Evolutionary conservation across 23 red algal species (phyloP), one percentile per base, ranked within the genome.

Genomic region (Agarophyton chilense): DNA sequence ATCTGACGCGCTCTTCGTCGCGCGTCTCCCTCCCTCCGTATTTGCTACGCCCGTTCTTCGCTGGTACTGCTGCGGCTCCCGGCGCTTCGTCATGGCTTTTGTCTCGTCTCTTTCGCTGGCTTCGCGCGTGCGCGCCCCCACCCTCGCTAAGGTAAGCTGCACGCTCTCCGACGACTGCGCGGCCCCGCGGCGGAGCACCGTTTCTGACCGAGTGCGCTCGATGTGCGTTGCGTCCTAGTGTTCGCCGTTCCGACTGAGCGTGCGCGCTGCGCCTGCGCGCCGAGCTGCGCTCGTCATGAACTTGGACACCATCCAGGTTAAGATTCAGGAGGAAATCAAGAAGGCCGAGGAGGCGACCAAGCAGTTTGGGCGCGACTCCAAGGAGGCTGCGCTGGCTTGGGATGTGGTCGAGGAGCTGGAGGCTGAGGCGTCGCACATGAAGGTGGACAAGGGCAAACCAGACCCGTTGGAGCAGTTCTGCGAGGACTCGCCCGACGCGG

Each of bases 401-500:
- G 97, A 99, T 78, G 76, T 92, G 13, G 97, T 99, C 10, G 97
- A 99, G 79, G 97, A 99, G 67, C 93, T 99, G 52, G 91, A 96
- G 81, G 97, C 97, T 0, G 97, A 99, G 92, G 89, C 90, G 32
- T 91, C 82, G 24, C 97, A 99, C 82, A 81, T 96, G 84, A 95
- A 89, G 88, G 90, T 79, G 36, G 63, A 61, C 36, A 70, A 94
- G 71, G 80, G 44, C 6, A 84, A 81, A 11, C 68, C 53, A 38
- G 97, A 99, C 87, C 97, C 97, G 22, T 79, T 99, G 83, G 97
- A 99, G 17, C 75, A 94, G 79, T 99, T 79, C 75, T 99, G 97
- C 83, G 84, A 96, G 58, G 97, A 99, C 50, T 76, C 90, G 16
- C 97, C 97, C 14, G 97, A 99, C 40, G 97, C 97, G 17, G 97